These are phyloP conservation scores for Pyricularia sp. DNA, from an alignment of 2,329 filamentous ascomycete genomes.

Conservation along the genomic window DNA sequence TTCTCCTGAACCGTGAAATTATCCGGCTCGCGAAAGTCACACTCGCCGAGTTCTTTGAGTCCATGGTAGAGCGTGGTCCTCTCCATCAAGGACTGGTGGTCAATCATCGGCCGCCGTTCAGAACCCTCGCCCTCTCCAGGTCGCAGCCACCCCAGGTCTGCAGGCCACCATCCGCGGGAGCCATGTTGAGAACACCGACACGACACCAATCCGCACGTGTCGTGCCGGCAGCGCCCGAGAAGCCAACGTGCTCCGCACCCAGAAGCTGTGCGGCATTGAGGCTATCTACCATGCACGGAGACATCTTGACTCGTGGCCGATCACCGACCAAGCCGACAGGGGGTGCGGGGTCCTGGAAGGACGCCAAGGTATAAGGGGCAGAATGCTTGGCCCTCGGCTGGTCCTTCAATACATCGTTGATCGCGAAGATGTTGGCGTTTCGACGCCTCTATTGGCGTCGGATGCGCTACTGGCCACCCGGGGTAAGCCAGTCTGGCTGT, in stretches of 20 bases:
- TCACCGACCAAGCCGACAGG: not conserved
- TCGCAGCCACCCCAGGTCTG: not conserved
- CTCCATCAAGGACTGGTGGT: not conserved
- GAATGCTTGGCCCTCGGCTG: not conserved
- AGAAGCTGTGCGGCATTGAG: not conserved
- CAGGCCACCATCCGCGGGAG: not conserved
- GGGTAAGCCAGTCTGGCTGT: not conserved
- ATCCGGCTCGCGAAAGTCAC: not conserved
- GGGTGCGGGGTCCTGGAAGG: not conserved
- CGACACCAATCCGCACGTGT: not conserved
- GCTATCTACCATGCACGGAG: not conserved
- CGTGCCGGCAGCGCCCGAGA: not conserved
- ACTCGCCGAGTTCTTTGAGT: not conserved
- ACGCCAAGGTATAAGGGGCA: not conserved
- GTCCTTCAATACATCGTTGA: not conserved
- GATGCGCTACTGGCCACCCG: not conserved
- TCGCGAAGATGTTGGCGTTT: not conserved
- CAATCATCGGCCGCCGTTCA: not conserved
- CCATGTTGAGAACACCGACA: not conserved
- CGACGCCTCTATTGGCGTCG: not conserved
- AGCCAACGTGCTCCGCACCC: not conserved
- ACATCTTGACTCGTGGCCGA: not conserved
- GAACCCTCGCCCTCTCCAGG: not conserved
- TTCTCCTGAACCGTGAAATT: not conserved
- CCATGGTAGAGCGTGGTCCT: not conserved